Percentiles rank a stretch among this genome's conserved stretches.
Evolutionary conservation across 2,329 filamentous ascomycete genomes (phyloP).

Genomic region (Pestalotiopsis sp.): DNA sequence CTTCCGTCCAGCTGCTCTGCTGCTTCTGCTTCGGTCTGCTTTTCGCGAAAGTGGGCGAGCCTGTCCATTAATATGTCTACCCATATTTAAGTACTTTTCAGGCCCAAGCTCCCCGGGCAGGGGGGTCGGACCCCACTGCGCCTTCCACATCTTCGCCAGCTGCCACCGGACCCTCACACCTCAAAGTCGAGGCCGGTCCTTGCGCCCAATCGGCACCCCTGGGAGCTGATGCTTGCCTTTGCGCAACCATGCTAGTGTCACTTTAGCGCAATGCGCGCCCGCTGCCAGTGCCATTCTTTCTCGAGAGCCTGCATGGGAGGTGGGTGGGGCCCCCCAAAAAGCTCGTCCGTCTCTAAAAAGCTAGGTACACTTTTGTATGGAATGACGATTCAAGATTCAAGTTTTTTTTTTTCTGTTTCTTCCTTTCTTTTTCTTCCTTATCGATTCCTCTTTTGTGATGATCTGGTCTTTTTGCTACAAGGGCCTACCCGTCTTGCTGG

Average conservation of each 20-base stretch:
- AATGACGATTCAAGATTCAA: conserved; percentile 8
- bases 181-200: background rate
- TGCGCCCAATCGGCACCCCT: background rate
- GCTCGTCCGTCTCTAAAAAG: background rate
- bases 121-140: conserved; percentile 1
- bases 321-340: background rate
- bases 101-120: conserved; percentile 7
- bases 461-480: conserved; percentile 9
- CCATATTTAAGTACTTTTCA: conserved; percentile 20
- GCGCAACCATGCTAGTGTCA: conserved; percentile 6
- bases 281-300: conserved; percentile 10
- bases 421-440: background rate
- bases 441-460: conserved; percentile 3
- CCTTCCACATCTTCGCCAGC: conserved; percentile 2
- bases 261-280: conserved; percentile 10
- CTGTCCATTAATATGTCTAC: conserved; percentile 22
- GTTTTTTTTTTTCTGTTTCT: background rate
- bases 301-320: conserved; percentile 4
- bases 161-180: conserved; percentile 10
- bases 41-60: conserved; percentile 21
- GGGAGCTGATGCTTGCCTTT: conserved; percentile 8
- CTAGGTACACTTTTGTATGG: background rate
- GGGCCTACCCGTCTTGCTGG: background rate
- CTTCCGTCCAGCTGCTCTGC: conserved; percentile 10
- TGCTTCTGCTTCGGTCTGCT: background rate